A percentile compares a stretch with the other conserved stretches of the same genome.
These are phyloP conservation scores for Paramyrothecium roridum DNA, from an alignment of 2,329 filamentous ascomycete species.

Conservation along the genomic window DNA sequence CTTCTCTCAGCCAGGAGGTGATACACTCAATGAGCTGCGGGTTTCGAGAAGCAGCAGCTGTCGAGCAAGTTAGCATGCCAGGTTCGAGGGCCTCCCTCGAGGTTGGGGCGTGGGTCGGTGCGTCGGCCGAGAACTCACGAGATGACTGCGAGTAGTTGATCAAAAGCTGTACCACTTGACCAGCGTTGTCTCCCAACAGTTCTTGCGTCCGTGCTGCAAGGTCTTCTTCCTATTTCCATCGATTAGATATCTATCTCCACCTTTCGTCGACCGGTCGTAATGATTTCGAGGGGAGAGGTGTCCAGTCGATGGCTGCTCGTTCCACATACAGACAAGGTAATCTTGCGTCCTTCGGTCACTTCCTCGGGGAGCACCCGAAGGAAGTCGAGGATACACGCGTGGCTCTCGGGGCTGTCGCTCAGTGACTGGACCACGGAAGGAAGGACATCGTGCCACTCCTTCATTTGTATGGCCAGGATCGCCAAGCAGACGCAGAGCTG, in stretches of 20 bases:
- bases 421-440: conserved; percentile 76
- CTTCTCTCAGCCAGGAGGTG: conserved; percentile 93
- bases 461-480: conserved; percentile 94
- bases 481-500: conserved; percentile 94
- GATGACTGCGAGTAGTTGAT: conserved; percentile 91
- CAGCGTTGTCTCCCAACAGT: conserved; percentile 84
- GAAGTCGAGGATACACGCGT: conserved; percentile 91
- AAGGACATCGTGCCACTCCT: conserved; percentile 90
- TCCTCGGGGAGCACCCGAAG: conserved; percentile 96
- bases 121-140: conserved; percentile 52
- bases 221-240: conserved; percentile 83
- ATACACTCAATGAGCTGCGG: conserved; percentile 92
- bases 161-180: conserved; percentile 81
- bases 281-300: conserved; percentile 27
- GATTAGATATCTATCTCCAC: conserved; percentile 32
- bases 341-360: conserved; percentile 98
- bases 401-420: conserved; percentile 70
- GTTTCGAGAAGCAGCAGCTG: conserved; percentile 76
- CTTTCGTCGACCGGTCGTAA: conserved; percentile 32
- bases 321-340: conserved; percentile 97
- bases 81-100: no score
- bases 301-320: conserved; percentile 47
- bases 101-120: not conserved
- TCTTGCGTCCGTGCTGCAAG: conserved; percentile 81
- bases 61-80: conserved; percentile 12